Evolutionary conservation across 305 asterid genomes (phyloP).

Genomic region (Striga hermonthica): DNA sequence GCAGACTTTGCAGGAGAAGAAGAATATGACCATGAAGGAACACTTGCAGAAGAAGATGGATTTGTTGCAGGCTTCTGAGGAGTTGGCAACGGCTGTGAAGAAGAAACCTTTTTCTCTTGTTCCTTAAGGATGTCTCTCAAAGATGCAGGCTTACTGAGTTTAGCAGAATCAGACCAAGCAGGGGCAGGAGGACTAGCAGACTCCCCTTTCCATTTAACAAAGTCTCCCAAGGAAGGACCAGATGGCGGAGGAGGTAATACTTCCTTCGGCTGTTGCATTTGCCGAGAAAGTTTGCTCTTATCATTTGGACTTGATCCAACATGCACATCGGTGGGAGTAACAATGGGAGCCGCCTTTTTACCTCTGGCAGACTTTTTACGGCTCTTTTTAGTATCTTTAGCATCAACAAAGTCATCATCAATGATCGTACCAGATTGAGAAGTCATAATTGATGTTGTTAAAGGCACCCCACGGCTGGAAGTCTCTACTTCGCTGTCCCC

Average conservation of each 20-base stretch:
- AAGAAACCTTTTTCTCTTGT: conserved; percentile 55
- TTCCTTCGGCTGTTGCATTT: conserved; percentile 61
- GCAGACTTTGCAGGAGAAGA: conserved; percentile 60
- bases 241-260: conserved; percentile 62
- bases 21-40: conserved; percentile 52
- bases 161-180: conserved; percentile 76
- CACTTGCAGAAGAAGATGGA: conserved; percentile 50
- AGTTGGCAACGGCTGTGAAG: conserved; percentile 49
- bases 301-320: conserved; percentile 53
- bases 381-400: conserved; percentile 72
- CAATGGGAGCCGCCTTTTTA: conserved; percentile 47
- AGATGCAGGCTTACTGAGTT: conserved; percentile 57
- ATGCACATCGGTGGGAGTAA: conserved; percentile 37
- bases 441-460: conserved; percentile 30
- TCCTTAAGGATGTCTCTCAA: conserved; percentile 82
- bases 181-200: conserved; percentile 56
- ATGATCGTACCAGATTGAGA: conserved; percentile 38
- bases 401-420: conserved; percentile 62
- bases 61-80: conserved; percentile 50
- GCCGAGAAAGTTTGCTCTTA: conserved; percentile 53
- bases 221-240: conserved; percentile 83
- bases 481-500: conserved; percentile 41
- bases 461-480: conserved; percentile 34
- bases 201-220: conserved; percentile 80
- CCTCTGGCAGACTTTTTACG: conserved; percentile 78